Evolutionary conservation across 2,329 filamentous ascomycete species (phyloP).

Genomic region (Sporothrix dimorphospora): DNA sequence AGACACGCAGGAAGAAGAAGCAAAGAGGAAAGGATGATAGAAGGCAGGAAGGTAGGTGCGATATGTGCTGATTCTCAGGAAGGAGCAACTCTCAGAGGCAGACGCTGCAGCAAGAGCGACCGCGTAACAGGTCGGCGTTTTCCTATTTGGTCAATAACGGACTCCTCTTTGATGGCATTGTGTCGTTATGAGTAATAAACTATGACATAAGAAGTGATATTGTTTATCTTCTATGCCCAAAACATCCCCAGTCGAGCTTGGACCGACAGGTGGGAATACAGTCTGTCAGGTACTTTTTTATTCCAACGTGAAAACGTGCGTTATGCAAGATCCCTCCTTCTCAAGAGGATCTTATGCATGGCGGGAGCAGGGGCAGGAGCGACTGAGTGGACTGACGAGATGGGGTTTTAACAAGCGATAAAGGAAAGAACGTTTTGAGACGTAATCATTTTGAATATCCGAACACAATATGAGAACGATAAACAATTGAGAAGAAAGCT

Average conservation of each 20-base stretch:
- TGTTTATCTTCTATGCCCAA: not conserved
- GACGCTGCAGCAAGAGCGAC: not conserved
- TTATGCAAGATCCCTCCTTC: slow-evolving; percentile 11
- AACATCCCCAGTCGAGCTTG: not conserved
- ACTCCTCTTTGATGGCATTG: not conserved
- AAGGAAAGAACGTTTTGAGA: not conserved
- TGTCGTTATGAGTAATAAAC: no score
- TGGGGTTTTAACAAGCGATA: no score
- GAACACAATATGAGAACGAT: no score
- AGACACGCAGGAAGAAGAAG: not conserved
- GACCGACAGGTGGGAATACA: not conserved
- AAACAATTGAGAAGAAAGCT: not conserved
- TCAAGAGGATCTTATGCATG: slow-evolving; percentile 8
- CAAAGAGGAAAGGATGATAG: not conserved
- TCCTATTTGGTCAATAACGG: not conserved
- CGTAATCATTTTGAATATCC: not conserved
- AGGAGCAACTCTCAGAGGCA: not conserved
- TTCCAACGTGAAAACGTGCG: slow-evolving; percentile 1
- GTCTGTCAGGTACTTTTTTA: not conserved
- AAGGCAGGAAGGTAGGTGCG: not conserved
- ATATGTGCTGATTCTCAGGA: not conserved
- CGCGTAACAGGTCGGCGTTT: not conserved
- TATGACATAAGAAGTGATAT: not conserved
- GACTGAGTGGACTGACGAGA: slow-evolving; percentile 9
- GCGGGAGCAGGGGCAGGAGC: not conserved